A percentile compares a stretch with the other conserved stretches of the same genome.
phyloP scores from a whole-genome alignment of 805 yeast species.

The Wickerhamiella kurtzmanii region DNA sequence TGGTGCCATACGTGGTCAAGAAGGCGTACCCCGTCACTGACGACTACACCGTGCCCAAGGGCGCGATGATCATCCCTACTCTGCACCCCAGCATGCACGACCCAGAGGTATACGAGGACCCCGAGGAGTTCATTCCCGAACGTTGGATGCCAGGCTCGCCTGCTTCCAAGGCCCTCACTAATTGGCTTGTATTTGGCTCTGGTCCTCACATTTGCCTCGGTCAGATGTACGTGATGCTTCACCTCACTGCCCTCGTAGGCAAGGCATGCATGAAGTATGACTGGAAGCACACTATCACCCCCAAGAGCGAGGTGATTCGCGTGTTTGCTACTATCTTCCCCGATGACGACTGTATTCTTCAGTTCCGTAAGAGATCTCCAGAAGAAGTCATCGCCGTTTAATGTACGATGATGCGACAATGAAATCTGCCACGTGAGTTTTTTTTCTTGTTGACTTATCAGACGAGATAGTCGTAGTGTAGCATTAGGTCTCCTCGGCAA shows the following conservation, averaged over 20 bases:
- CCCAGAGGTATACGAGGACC: conserved; percentile 90
- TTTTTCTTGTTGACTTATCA: too few relatives aligned
- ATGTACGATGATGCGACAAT: not conserved
- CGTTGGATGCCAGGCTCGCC: conserved; percentile 73
- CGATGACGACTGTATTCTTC: conserved; percentile 76
- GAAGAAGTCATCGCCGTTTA: conserved; percentile 9
- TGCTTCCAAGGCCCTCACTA: conserved; percentile 64
- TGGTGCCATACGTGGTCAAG: conserved; percentile 96
- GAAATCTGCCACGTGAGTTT: too few relatives aligned
- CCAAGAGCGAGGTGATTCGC: conserved; percentile 76
- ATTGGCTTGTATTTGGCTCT: conserved; percentile 94
- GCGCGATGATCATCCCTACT: conserved; percentile 93
- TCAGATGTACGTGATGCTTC: conserved; percentile 81
- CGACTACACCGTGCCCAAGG: conserved; percentile 85
- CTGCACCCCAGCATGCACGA: conserved; percentile 93
- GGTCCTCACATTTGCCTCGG: conserved; percentile 97
- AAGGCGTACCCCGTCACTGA: conserved; percentile 71
- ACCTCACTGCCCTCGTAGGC: conserved; percentile 82
- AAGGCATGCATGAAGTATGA: conserved; percentile 74
- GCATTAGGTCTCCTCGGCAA: too few relatives aligned
- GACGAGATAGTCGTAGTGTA: too few relatives aligned
- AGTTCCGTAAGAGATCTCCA: conserved; percentile 33
- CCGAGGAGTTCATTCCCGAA: conserved; percentile 90
- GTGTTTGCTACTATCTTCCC: conserved; percentile 99
- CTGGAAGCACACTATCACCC: conserved; percentile 71